Percentiles rank a stretch among this genome's conserved stretches.
Conservation (phyloP, 768 basidiomycete genomes). For the Mycena latifolia region DNA sequence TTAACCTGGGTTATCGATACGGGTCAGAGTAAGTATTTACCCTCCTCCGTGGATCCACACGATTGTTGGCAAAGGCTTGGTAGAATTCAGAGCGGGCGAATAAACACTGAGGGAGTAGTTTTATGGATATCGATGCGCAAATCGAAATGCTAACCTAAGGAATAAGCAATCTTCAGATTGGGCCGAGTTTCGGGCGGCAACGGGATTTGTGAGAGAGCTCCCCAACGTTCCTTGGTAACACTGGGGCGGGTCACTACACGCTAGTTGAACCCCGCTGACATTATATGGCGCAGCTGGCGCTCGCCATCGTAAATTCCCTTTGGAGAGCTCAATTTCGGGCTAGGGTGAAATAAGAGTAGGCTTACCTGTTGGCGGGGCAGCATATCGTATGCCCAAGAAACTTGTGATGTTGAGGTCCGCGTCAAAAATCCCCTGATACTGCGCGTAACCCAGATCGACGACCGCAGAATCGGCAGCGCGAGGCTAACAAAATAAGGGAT, state of each 20-base stretch:
- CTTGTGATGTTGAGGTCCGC: constrained; percentile 31
- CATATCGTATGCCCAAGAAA: constrained; percentile 47
- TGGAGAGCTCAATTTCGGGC: too few species aligned
- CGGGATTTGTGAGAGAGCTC: too few species aligned
- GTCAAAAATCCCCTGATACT: constrained; percentile 41
- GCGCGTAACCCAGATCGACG: constrained; percentile 43
- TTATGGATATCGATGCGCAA: not conserved
- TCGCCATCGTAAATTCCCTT: constrained; percentile 18
- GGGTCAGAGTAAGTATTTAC: not conserved
- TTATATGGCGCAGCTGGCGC: too few species aligned
- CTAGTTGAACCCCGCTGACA: too few species aligned
- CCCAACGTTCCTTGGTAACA: too few species aligned
- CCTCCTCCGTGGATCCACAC: constrained; percentile 41
- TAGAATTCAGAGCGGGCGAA: constrained; percentile 1
- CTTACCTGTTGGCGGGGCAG: constrained; percentile 47
- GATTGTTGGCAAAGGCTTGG: constrained; percentile 24
- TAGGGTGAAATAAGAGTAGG: too few species aligned
- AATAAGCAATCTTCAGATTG: constrained; percentile 9
- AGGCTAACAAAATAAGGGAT: too few species aligned
- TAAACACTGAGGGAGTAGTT: not conserved
- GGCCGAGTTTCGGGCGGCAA: too few species aligned
- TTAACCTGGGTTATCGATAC: too few species aligned
- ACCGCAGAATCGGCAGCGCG: constrained; percentile 5
- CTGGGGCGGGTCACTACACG: too few species aligned
- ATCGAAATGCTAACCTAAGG: not conserved